Conservation (phyloP, 805 yeast genomes). For the Candida jianshihensis region DNA sequence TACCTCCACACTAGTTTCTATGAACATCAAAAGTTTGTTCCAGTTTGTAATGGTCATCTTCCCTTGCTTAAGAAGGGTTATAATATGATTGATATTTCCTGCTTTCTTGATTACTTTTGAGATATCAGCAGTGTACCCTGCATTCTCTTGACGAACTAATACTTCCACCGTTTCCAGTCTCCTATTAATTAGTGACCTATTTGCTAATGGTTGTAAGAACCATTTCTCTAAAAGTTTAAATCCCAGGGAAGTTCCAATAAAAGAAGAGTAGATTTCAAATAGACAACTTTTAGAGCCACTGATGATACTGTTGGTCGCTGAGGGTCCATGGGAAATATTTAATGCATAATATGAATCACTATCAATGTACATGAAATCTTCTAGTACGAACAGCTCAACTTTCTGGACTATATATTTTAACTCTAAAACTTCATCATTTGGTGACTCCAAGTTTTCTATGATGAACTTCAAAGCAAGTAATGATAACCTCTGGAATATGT, state of each 20-base stretch:
- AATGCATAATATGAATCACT: constrained; percentile 23
- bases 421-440: background rate
- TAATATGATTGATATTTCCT: too few species aligned
- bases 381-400: constrained; percentile 2
- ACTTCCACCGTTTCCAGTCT: constrained; percentile 25
- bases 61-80: too few species aligned
- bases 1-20: too few species aligned
- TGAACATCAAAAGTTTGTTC: too few species aligned
- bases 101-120: too few species aligned
- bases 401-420: constrained; percentile 1
- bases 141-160: constrained; percentile 18
- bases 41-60: too few species aligned
- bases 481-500: background rate
- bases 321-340: constrained; percentile 15
- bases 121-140: too few species aligned
- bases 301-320: constrained; percentile 4
- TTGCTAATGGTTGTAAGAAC: constrained; percentile 29
- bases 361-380: constrained; percentile 22
- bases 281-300: constrained; percentile 10
- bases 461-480: background rate
- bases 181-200: constrained; percentile 20
- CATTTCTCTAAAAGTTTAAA: constrained; percentile 24
- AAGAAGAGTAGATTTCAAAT: constrained; percentile 16
- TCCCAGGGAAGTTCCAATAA: constrained; percentile 26
- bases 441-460: constrained; percentile 2